Evolutionary conservation across 495 filamentous ascomycete genomes (phyloP), one percentile per base, ranked within the genome.

Genomic region (Stereocaulon alpinum): DNA sequence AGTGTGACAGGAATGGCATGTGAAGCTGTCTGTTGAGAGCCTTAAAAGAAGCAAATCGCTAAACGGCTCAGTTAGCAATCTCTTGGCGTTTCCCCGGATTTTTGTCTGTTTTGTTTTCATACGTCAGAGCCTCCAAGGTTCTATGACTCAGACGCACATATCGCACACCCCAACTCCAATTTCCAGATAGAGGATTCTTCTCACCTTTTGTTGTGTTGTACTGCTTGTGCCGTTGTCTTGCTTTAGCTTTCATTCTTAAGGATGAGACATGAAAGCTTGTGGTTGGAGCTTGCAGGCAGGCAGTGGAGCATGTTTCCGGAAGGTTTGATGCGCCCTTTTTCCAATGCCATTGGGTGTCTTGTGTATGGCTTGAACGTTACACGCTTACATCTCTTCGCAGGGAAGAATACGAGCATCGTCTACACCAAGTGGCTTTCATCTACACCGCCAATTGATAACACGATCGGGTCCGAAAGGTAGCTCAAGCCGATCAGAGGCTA

Each of bases 181-280:
- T 41, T 14, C 4, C 14, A 24, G 11, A 40, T 10, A 17, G n/a
- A 29, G n/a, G n/a, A 20, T 37, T 6, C 34, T 14, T 29, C n/a
- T 12, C 34, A 29, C 5, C n/a, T 1, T 6, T 18, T 18, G 1
- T 15, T 34, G 17, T 24, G 6, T 51, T 51, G 56, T 17, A 43
- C 12, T 18, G 15, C 29, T n/a, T 17, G 18, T 12, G 1, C 14
- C 15, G 7, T 40, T 47, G 7, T 40, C 4, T 47, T 47, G 22
- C 3, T 45, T 15, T 24, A 27, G 11, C n/a, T 61, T 42, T 27
- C 12, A 4, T 37, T 40, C 22, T 37, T 15, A 42, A 61, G 34
- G 54, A 58, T 58, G 60, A 61, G 54, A 61, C 53, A 61, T 61
- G 60, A 61, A 57, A 52, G 18, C 54, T 51, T 51, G 27, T 53